Evolutionary conservation across 2,329 filamentous ascomycete species (phyloP).

Genomic region (Calonectria honghensis): DNA sequence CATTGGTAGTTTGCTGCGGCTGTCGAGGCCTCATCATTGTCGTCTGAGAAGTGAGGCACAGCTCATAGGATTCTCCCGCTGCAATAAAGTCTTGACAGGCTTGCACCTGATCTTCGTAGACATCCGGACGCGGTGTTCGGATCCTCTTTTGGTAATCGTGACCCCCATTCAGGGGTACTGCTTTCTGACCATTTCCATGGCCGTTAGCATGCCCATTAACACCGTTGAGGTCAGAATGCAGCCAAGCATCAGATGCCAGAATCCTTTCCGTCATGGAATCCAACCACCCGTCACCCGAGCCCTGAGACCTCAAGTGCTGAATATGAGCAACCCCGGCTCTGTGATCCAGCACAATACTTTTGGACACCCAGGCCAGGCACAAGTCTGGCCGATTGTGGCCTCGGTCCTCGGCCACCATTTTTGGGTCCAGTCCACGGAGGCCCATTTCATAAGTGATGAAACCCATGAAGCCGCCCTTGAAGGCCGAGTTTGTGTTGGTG

Average conservation of each 20-base stretch:
- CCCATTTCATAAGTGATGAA: slow-evolving; percentile 91
- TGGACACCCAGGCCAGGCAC: slow-evolving; percentile 84
- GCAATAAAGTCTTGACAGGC: slow-evolving; percentile 82
- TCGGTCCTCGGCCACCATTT: slow-evolving; percentile 52
- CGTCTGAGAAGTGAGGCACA: slow-evolving; percentile 88
- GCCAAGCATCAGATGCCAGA: slow-evolving; percentile 58
- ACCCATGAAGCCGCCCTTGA: slow-evolving; percentile 89
- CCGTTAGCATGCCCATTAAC: slow-evolving; percentile 44
- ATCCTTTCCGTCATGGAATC: slow-evolving; percentile 56
- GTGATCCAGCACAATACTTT: slow-evolving; percentile 87
- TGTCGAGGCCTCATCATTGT: slow-evolving; percentile 69
- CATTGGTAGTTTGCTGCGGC: slow-evolving; percentile 14
- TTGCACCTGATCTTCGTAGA: slow-evolving; percentile 81
- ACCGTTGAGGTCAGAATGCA: slow-evolving; percentile 19
- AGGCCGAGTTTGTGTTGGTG: slow-evolving; percentile 66
- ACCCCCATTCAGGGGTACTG: background rate
- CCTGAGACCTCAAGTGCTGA: slow-evolving; percentile 67
- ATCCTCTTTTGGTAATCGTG: slow-evolving; percentile 52
- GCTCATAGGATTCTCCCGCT: slow-evolving; percentile 88
- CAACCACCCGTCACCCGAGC: slow-evolving; percentile 58
- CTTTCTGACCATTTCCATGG: slow-evolving; percentile 16
- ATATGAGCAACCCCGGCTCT: slow-evolving; percentile 76
- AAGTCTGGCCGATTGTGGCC: slow-evolving; percentile 77
- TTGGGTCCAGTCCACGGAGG: slow-evolving; percentile 64
- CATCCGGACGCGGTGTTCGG: slow-evolving; percentile 63